Base-by-base conservation (phyloP, 108 stramenopile species). In the Chaetoceros muelleri region DNA sequence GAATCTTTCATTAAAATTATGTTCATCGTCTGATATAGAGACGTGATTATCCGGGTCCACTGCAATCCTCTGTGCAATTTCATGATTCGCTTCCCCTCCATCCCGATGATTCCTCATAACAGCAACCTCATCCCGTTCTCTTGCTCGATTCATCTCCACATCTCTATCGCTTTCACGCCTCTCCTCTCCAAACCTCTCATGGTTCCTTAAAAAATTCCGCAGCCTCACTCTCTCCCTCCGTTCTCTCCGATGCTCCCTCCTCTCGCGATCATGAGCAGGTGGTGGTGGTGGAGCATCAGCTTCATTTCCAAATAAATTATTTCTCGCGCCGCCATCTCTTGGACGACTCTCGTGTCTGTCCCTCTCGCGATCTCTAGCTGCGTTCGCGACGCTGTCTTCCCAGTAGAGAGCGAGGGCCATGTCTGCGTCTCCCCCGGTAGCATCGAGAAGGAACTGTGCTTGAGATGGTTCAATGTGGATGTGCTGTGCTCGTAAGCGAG, bases 401-500 rank as follows among this genome's bases (percentile, higher is more conserved):
- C 82, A 87, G 59, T 81, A 91, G 19, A 91, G 60, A 18, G 74
- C 65, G 2, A 66, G 67, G 21, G 89, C 89, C 74, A 87, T 46
- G 1, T 66, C 61, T 26, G 87, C 57, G 60, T 87, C 72, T 5
- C 85, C 85, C 27, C 70, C 81, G 17, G 71, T 64, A 1, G 80
- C 82, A 59, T 85, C 82, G 24, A 90, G 52, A 0, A 85, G 52
- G 53, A 75, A 70, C 1, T 50, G 52, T 0, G 79, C 79, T 27
- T 70, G 64, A 2, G 53, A 21, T 21, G 65, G 25, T 53, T 81
- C 70, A 19, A 80, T 62, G 44, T 18, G 47, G 8, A 46, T 48
- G 10, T 46, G 34, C 34, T 40, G 34, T 40, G 34, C 34, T 40
- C 13, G 8, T 13, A 40, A 13, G 5, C 34, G 5, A 10, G 34